Evolutionary conservation across 371 early-diverging fungal species (phyloP), one percentile per base, ranked within the genome.

Genomic region (Nematocida homosporus): DNA sequence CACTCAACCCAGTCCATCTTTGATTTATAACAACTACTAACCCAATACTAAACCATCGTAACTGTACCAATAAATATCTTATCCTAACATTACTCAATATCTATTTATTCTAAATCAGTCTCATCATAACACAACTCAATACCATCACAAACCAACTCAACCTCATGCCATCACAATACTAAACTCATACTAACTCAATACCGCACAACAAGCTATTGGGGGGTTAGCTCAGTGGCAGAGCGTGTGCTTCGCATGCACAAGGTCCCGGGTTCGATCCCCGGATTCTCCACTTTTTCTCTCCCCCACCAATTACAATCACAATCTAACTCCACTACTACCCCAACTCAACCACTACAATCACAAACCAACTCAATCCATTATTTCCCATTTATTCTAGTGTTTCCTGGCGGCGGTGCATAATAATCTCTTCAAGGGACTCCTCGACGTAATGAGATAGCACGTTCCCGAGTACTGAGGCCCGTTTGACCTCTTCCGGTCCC

Each of bases 181-280:
- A n/a, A n/a, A n/a, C n/a, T n/a, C n/a, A n/a, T n/a, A n/a, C n/a
- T n/a, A n/a, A n/a, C n/a, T n/a, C n/a, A n/a, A n/a, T n/a, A n/a
- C n/a, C n/a, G n/a, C n/a, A n/a, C n/a, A n/a, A n/a, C n/a, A n/a
- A n/a, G n/a, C n/a, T 13, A 8, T 40, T 52, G 79, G 79, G 79
- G 79, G 57, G 56, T 78, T 82, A 81, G 81, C 82, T 83, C 79
- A 82, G 82, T 80, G 82, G 84, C 81, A 83, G 80, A 83, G 82
- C 77, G 78, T 69, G 82, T 77, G 82, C 79, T 83, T 82, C 79
- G 84, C 83, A 81, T 81, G 79, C 67, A 66, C 80, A 67, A 82
- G 79, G 81, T n/a, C 81, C 68, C 72, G 82, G 82, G 84, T 81
- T 83, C 82, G 75, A 82, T 78, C 59, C 84, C 82, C 77, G 79